These are phyloP conservation scores for Cryptosporidium viatorum DNA, from an alignment of 169 alveolate genomes.

Conservation along the genomic window DNA sequence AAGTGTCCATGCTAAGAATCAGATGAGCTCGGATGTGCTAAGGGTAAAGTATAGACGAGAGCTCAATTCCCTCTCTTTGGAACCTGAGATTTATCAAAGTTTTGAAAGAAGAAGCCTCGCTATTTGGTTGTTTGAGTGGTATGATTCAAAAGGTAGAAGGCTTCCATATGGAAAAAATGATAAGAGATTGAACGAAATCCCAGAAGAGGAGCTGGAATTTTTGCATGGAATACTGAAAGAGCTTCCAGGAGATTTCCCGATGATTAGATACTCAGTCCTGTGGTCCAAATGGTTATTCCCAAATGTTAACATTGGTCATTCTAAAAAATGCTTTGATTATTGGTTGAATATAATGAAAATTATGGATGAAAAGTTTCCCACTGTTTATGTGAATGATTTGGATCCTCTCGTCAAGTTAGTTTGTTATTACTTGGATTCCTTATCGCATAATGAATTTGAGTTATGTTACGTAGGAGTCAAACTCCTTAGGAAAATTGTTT, in stretches of 20 bases:
- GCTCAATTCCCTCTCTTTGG: not conserved
- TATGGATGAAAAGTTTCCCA: conserved; percentile 27
- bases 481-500: conserved; percentile 7
- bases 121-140: conserved; percentile 72
- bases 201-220: conserved; percentile 30
- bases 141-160: conserved; percentile 57
- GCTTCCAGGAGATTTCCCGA: conserved; percentile 52
- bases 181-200: conserved; percentile 4
- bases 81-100: not conserved
- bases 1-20: conserved; percentile 5
- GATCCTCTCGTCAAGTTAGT: conserved; percentile 2
- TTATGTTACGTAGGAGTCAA: conserved; percentile 1
- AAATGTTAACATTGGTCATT: not conserved
- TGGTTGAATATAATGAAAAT: conserved; percentile 40
- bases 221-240: conserved; percentile 23
- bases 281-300: conserved; percentile 70
- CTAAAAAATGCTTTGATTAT: not conserved
- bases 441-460: not conserved
- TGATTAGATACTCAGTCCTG: conserved; percentile 22
- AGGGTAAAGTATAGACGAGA: conserved; percentile 33
- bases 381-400: conserved; percentile 18
- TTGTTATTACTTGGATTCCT: conserved; percentile 1
- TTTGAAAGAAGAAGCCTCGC: not conserved
- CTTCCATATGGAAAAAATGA: conserved; percentile 29
- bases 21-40: conserved; percentile 55